These are phyloP conservation scores for Fremontodendron californicum DNA, from an alignment of 345 rosid species.

Conservation along the genomic window DNA sequence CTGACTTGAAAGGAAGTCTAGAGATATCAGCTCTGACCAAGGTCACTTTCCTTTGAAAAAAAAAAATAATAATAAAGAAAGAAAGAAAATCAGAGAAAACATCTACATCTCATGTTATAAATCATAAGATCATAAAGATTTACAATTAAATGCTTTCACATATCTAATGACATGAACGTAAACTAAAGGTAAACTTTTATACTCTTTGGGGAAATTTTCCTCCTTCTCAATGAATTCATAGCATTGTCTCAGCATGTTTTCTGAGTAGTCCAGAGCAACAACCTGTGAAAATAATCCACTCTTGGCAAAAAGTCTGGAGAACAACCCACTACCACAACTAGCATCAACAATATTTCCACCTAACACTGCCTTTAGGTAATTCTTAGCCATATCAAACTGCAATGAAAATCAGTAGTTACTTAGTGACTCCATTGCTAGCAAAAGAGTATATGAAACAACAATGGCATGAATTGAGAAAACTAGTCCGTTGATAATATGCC, in stretches of 20 bases:
- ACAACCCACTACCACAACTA: slow-evolving; percentile 90
- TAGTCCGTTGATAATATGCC: neutral
- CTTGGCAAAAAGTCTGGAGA: slow-evolving; percentile 69
- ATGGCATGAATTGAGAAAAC: neutral
- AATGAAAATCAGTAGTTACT: slow-evolving; percentile 9
- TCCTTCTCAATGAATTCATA: slow-evolving; percentile 58
- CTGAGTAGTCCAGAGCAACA: slow-evolving; percentile 82
- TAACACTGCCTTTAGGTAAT: slow-evolving; percentile 62
- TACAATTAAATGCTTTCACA: neutral
- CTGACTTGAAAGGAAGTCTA: slow-evolving; percentile 68
- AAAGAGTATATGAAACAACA: slow-evolving; percentile 3
- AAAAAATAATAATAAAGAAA: neutral
- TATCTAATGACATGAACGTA: neutral
- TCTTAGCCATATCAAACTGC: slow-evolving; percentile 81
- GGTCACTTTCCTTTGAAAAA: slow-evolving; percentile 46
- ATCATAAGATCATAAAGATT: neutral
- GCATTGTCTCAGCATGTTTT: slow-evolving; percentile 82
- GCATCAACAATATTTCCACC: slow-evolving; percentile 85
- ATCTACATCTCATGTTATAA: neutral
- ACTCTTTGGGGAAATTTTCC: slow-evolving; percentile 71
- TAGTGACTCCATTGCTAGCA: slow-evolving; percentile 7
- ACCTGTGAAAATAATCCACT: slow-evolving; percentile 70
- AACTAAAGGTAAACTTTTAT: slow-evolving; percentile 11
- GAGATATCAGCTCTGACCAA: slow-evolving; percentile 89
- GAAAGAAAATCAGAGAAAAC: neutral